phyloP scores from a whole-genome alignment of 306 rosid species.

The Elaeagnus macrophylla region DNA sequence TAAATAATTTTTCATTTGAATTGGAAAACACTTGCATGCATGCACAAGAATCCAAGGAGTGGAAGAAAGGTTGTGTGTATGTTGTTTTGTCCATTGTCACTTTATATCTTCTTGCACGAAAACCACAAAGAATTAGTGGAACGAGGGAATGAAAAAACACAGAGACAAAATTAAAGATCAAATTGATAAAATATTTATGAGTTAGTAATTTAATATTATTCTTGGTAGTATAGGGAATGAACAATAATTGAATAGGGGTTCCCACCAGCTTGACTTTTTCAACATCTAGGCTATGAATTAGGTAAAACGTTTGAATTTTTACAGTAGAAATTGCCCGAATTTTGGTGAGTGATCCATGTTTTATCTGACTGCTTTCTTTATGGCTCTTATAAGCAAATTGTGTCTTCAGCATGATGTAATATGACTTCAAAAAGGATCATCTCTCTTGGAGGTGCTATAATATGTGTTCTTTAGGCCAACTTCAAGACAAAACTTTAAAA shows the following conservation, averaged over 20 bases:
- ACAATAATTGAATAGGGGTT: slow-evolving; percentile 28
- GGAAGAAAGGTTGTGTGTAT: too few species aligned
- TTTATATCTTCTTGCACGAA: not conserved
- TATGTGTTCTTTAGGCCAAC: too few species aligned
- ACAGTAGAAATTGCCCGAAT: not conserved
- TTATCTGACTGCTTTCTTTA: too few species aligned
- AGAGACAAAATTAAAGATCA: not conserved
- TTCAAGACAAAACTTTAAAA: too few species aligned
- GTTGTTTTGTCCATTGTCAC: not conserved
- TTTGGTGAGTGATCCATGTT: not conserved
- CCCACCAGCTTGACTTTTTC: slow-evolving; percentile 51
- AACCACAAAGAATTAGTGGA: slow-evolving; percentile 8
- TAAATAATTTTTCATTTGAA: too few species aligned
- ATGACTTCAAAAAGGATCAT: too few species aligned
- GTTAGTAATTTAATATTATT: slow-evolving; percentile 1
- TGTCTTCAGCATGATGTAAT: too few species aligned
- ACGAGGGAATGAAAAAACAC: slow-evolving; percentile 1
- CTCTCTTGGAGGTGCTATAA: too few species aligned
- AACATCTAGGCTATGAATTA: slow-evolving; percentile 30
- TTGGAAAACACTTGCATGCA: not conserved
- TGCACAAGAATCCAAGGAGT: not conserved
- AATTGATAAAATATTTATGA: slow-evolving; percentile 3
- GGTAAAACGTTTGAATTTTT: slow-evolving; percentile 30
- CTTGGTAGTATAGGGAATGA: slow-evolving; percentile 20
- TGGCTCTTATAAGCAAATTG: too few species aligned